These are phyloP conservation scores for Phoma herbarum DNA, from an alignment of 2,329 filamentous ascomycete genomes.

Conservation along the genomic window DNA sequence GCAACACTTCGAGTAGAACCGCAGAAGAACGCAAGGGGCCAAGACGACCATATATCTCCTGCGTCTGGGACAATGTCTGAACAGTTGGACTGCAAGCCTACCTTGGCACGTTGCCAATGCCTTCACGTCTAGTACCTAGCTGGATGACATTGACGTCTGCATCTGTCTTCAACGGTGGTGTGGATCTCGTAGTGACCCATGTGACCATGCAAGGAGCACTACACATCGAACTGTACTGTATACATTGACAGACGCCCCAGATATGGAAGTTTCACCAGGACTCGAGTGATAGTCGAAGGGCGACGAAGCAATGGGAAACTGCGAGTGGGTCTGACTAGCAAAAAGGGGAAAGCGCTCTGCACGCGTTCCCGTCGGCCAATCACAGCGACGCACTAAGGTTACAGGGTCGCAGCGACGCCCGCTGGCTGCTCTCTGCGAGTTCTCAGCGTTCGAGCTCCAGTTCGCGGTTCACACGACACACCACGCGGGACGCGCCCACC, in stretches of 20 bases:
- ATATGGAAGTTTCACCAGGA: not conserved
- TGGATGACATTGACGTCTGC: not conserved
- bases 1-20: not conserved
- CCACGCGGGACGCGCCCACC: constrained; percentile 43
- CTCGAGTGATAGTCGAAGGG: not conserved
- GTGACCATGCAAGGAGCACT: not conserved
- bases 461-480: constrained; percentile 39
- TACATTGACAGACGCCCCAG: not conserved
- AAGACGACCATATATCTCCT: not conserved
- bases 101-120: not conserved
- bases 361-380: not conserved
- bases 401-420: constrained; percentile 20
- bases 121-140: not conserved
- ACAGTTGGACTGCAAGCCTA: not conserved
- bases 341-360: not conserved
- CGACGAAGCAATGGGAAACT: constrained; percentile 17
- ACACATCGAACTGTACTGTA: not conserved
- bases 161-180: not conserved
- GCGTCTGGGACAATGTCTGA: not conserved
- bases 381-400: constrained; percentile 4
- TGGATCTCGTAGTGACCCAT: not conserved
- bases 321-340: not conserved
- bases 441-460: constrained; percentile 32
- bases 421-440: constrained; percentile 13
- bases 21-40: not conserved